Base-by-base conservation (phyloP, 2,329 filamentous ascomycete genomes). In the Ophiostoma sp. region DNA sequence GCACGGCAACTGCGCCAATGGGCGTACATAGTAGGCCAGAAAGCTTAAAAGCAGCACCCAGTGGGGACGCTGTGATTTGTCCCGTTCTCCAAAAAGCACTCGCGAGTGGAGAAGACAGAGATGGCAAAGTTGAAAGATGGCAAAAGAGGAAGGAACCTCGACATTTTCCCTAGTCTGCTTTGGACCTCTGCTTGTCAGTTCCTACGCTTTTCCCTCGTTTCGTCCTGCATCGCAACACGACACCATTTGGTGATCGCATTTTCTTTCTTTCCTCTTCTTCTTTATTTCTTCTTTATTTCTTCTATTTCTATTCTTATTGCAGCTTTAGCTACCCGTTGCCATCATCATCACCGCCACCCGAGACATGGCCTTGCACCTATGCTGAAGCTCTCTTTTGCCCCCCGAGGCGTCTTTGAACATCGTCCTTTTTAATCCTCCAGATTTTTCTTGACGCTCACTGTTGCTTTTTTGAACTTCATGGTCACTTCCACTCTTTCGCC, bases 281-380 rank as follows among this genome's bases (percentile, higher is more conserved):
- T 39, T 33, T 39, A 4, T 20, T 31, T 31, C 33, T 36, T 36
- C 5, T 31, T 60, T 13, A n/a, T n/a, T 64, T 36, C 6, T 33
- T 39, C 23, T 48, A 31, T 39, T 17, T 33, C 23, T 33, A 65
- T 67, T 57, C 17, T 66, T 67, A 44, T 57, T 44, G 8, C 39
- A 20, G 35, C 27, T 27, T 52, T 1, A 36, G 33, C 52, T 65
- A 13, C 11, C n/a, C 13, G 33, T 7, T 64, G 23, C 4, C 35
- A 41, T 1, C 35, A 20, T 36, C 57, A 62, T 33, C 57, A 44
- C 36, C 33, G 15, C 13, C 23, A 44, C 31, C 39, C 33, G 57
- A 68, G 60, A 60, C 31, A 72, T 70, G 68, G 68, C 70, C 68
- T 54, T 68, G 68, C 60, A 66, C 68, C 31, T 27, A 20, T 44